These are phyloP conservation scores for Amylostereum areolatum DNA, from an alignment of 1,284 basidiomycete species.

Conservation along the genomic window DNA sequence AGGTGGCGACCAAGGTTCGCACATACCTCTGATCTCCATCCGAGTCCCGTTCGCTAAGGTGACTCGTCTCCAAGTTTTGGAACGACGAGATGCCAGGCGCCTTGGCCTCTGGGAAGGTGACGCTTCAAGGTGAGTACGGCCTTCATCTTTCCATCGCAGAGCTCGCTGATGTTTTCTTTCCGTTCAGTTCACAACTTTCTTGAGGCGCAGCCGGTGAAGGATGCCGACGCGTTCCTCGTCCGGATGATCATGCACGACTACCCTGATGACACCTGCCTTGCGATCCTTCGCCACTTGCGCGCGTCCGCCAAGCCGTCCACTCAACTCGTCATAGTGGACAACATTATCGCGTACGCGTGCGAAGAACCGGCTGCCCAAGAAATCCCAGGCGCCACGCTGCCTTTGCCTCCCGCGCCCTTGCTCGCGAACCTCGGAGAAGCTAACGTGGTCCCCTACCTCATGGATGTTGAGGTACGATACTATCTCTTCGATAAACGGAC, in stretches of 20 bases:
- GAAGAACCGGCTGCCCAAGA: background rate
- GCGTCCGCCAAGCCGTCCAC: background rate
- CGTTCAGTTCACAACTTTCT: background rate
- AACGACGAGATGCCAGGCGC: background rate
- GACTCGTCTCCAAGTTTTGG: background rate
- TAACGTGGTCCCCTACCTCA: background rate
- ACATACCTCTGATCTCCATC: no score
- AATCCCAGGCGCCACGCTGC: slow-evolving; percentile 2
- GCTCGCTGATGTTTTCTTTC: background rate
- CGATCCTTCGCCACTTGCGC: background rate
- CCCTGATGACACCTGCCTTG: background rate
- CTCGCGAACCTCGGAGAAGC: slow-evolving; percentile 1
- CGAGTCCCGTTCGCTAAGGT: no score
- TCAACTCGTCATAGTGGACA: background rate
- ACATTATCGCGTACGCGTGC: slow-evolving; percentile 7
- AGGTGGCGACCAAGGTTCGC: background rate
- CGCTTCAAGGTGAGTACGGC: background rate
- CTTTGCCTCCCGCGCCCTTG: slow-evolving; percentile 4
- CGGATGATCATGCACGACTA: background rate
- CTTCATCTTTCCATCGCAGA: background rate
- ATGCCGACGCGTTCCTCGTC: background rate
- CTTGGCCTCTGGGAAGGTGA: background rate
- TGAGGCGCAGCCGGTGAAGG: background rate
- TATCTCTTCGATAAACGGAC: no score
- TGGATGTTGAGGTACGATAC: background rate